phyloP scores from a whole-genome alignment of 805 yeast genomes.

The Candida yuanshanica region DNA sequence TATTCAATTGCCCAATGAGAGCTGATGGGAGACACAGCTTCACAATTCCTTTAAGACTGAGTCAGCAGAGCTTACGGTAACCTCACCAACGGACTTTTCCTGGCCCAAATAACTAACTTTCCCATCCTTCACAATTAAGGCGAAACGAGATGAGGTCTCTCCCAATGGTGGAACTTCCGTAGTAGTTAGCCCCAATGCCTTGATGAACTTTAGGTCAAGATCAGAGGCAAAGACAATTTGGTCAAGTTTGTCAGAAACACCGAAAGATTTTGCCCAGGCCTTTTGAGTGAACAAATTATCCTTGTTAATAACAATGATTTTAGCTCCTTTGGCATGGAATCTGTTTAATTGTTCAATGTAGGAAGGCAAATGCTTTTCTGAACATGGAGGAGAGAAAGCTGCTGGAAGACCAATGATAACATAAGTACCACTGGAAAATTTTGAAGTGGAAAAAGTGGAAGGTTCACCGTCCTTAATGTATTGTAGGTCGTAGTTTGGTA shows the following conservation, averaged over 20 bases:
- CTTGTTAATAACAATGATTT: constrained; percentile 52
- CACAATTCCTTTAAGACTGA: constrained; percentile 27
- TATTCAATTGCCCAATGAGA: neutral
- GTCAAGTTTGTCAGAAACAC: constrained; percentile 25
- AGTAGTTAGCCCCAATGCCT: constrained; percentile 42
- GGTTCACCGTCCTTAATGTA: constrained; percentile 26
- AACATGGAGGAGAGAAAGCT: constrained; percentile 81
- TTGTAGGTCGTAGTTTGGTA: constrained; percentile 24
- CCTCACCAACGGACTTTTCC: constrained; percentile 32
- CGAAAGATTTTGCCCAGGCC: constrained; percentile 49
- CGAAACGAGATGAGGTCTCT: constrained; percentile 46
- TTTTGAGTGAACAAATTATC: constrained; percentile 67
- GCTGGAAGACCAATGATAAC: constrained; percentile 76
- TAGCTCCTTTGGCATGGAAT: constrained; percentile 51
- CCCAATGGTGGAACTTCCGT: constrained; percentile 53
- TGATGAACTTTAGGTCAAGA: constrained; percentile 51
- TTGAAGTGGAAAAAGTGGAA: constrained; percentile 23
- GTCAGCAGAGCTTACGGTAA: constrained; percentile 31
- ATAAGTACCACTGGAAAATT: constrained; percentile 23
- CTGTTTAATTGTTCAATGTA: constrained; percentile 32
- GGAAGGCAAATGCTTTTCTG: constrained; percentile 63
- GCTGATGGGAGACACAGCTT: too few species aligned
- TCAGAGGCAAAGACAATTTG: constrained; percentile 57
- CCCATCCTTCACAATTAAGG: constrained; percentile 57
- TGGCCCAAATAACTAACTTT: constrained; percentile 37